Base-by-base conservation (phyloP, 1,139 yeast genomes). In the Kurtzmaniella natalensis region DNA sequence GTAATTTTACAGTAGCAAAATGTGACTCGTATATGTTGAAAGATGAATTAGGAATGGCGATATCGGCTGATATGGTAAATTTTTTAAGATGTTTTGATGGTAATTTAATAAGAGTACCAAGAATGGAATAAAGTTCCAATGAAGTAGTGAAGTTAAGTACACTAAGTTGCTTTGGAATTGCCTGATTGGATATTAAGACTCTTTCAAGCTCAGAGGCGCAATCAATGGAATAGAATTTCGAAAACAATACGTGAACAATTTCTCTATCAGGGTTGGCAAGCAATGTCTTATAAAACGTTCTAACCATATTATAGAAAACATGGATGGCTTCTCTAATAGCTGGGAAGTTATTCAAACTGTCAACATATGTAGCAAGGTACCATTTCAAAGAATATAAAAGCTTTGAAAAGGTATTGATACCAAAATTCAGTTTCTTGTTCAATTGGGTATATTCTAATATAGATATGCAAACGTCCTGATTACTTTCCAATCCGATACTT, bases 251-350 rank as follows among this genome's bases (percentile, higher is more conserved):
- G 33, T 53, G 51, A 16, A 48, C 34, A 5, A 48, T 46, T 20
- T 42, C 38, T 18, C 40, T 44, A 19, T 50, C 52, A 30, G 50
- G 48, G 13, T 42, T 32, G 2, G 44, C 33, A 2, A 42, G 41
- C 14, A 46, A 27, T 23, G 24, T 52, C 37, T 7, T 55, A 44
- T 25, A 50, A 5, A 57, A 35, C 5, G 53, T 34, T 25, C 45
- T 45, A 33, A 60, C 45, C n/a, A 55, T 53, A 27, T 54, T 59
- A 27, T 48, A 49, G 10, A 63, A 31, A 32, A 61, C 43, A 17
- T 44, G 44, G 7, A 65, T 47, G 3, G 51, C 39, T 28, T 61
- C 65, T 34, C 59, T 61, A 9, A 61, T 44, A n/a, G 55, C 44
- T 1, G 36, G 29, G 34, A 61, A 46, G 23, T 47, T 40, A 4